Percentiles rank a stretch among this genome's conserved stretches.
These are phyloP conservation scores for Nothopassalora personata DNA, from an alignment of 2,329 filamentous ascomycete species.

Conservation along the genomic window DNA sequence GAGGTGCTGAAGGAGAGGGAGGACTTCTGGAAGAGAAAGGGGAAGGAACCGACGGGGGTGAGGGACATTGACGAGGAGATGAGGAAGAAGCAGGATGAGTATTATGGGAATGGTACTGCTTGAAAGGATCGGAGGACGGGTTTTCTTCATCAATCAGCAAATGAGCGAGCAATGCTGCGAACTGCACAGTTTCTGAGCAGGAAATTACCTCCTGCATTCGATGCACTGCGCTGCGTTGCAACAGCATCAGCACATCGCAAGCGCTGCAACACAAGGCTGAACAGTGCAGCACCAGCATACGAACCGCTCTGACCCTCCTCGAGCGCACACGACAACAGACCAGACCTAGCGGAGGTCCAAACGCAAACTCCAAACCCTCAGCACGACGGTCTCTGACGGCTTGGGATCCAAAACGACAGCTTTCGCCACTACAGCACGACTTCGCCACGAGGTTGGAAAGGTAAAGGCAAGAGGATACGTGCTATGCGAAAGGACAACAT, in stretches of 20 bases:
- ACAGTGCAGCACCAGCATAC: neutral
- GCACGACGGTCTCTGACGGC: neutral
- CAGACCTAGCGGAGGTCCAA: neutral
- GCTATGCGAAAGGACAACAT: neutral
- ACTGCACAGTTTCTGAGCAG: neutral
- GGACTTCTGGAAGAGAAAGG: constrained; percentile 58
- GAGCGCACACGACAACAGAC: neutral
- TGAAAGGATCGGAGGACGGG: neutral
- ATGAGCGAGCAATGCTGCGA: neutral
- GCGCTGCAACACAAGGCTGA: neutral
- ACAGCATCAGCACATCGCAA: neutral
- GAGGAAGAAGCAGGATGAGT: constrained; percentile 31
- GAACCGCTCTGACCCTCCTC: neutral
- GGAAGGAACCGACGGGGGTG: constrained; percentile 25
- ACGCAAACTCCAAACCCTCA: neutral
- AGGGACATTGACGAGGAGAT: constrained; percentile 24
- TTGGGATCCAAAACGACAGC: neutral
- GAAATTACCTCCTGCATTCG: neutral
- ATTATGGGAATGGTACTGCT: constrained; percentile 28
- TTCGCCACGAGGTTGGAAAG: neutral
- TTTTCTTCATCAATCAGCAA: neutral
- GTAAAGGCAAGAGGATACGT: neutral
- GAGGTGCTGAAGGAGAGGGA: constrained; percentile 72
- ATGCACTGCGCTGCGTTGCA: neutral
- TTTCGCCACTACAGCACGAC: neutral